These are phyloP conservation scores for Ceratocystis eucalypticola DNA, from an alignment of 2,329 filamentous ascomycete genomes.

Conservation along the genomic window DNA sequence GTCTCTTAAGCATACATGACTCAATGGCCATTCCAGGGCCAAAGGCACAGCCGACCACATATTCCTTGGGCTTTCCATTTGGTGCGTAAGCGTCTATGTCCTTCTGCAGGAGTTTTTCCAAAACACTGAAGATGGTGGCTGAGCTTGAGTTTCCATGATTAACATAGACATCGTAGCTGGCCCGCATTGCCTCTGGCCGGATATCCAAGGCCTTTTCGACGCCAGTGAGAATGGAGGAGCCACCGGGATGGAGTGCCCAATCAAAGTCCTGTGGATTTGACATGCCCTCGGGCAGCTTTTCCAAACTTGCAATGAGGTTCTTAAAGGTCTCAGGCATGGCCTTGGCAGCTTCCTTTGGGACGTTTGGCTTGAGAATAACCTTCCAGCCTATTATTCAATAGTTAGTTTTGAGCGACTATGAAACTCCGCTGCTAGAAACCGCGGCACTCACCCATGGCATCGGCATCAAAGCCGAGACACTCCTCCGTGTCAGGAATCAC, in stretches of 20 bases:
- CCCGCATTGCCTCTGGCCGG: slow-evolving; percentile 49
- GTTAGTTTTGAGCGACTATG: too few species aligned
- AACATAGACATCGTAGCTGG: slow-evolving; percentile 56
- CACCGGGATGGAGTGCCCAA: slow-evolving; percentile 61
- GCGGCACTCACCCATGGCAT: slow-evolving; percentile 39
- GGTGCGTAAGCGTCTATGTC: slow-evolving; percentile 47
- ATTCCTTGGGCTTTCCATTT: slow-evolving; percentile 36
- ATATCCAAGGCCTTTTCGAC: slow-evolving; percentile 46
- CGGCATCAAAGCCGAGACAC: slow-evolving; percentile 52
- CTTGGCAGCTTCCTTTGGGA: slow-evolving; percentile 42
- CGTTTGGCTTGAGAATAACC: slow-evolving; percentile 47
- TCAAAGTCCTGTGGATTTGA: slow-evolving; percentile 46
- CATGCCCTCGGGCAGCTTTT: slow-evolving; percentile 33
- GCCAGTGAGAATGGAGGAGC: slow-evolving; percentile 50
- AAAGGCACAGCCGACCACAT: slow-evolving; percentile 55
- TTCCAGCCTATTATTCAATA: slow-evolving; percentile 41
- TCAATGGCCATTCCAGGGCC: slow-evolving; percentile 56
- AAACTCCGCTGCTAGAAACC: not conserved
- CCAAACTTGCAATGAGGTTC: slow-evolving; percentile 32
- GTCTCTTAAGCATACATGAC: slow-evolving; percentile 50
- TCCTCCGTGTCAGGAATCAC: slow-evolving; percentile 47
- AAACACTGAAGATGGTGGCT: slow-evolving; percentile 54
- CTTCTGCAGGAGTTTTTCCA: slow-evolving; percentile 45
- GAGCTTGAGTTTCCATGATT: slow-evolving; percentile 57
- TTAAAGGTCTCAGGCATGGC: slow-evolving; percentile 41